phyloP scores from a whole-genome alignment of 2,329 filamentous ascomycete genomes.

The Epichloe gansuensis region DNA sequence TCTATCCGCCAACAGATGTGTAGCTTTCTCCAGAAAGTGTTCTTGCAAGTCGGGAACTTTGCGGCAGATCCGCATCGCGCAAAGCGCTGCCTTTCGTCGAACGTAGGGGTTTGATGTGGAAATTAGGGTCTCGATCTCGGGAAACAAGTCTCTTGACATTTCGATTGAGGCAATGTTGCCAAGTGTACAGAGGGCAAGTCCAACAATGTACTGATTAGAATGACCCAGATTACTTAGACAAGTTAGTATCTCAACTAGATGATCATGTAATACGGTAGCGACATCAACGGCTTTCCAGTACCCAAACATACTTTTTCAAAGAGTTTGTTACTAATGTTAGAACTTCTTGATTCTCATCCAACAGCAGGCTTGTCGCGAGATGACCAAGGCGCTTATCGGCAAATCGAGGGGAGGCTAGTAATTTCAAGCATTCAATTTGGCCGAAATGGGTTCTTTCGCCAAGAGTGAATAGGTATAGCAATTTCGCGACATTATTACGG shows the following conservation, averaged over 20 bases:
- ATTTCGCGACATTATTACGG: conserved; percentile 97
- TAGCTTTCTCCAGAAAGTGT: conserved; percentile 91
- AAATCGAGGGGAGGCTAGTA: conserved; percentile 90
- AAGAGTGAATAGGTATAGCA: conserved; percentile 94
- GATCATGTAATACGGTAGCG: background rate
- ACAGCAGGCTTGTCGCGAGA: conserved; percentile 83
- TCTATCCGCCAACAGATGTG: conserved; percentile 73
- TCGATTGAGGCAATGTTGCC: conserved; percentile 97
- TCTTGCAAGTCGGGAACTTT: conserved; percentile 97
- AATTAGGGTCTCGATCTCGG: conserved; percentile 85
- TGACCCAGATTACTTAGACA: conserved; percentile 73
- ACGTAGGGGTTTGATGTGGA: conserved; percentile 98
- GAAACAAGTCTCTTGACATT: conserved; percentile 95
- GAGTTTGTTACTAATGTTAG: conserved; percentile 96
- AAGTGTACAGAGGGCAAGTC: conserved; percentile 86
- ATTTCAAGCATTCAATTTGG: conserved; percentile 97
- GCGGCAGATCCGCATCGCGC: conserved; percentile 95
- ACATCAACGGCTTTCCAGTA: background rate
- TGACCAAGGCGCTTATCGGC: conserved; percentile 96
- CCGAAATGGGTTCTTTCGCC: conserved; percentile 97
- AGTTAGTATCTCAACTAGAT: conserved; percentile 9
- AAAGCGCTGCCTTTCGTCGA: conserved; percentile 90
- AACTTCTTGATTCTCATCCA: conserved; percentile 98
- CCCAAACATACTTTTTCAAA: conserved; percentile 66
- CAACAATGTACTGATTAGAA: conserved; percentile 96